These are phyloP conservation scores for Podaxis rugospora DNA, from an alignment of 768 basidiomycete genomes.

Conservation along the genomic window DNA sequence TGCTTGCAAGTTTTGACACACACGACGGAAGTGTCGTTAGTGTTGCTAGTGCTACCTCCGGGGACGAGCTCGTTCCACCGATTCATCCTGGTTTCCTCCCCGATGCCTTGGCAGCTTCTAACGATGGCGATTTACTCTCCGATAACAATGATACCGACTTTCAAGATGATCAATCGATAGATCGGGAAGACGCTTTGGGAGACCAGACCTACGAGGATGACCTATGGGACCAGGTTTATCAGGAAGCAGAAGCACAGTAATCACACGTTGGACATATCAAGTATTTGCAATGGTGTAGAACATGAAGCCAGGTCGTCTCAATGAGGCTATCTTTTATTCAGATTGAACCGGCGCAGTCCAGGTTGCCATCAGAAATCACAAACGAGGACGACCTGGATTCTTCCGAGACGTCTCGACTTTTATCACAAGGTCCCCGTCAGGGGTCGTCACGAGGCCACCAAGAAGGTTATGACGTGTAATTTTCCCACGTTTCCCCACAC, in stretches of 20 bases:
- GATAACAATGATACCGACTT: constrained; percentile 25
- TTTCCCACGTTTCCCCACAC: constrained; percentile 12
- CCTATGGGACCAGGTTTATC: constrained; percentile 29
- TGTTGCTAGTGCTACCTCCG: not conserved
- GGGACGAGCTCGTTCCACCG: not conserved
- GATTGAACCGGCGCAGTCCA: not conserved
- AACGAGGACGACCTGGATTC: not conserved
- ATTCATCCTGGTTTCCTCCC: not conserved
- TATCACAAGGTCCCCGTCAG: constrained; percentile 1
- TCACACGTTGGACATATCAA: not conserved
- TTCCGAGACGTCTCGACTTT: not conserved
- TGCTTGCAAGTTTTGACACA: constrained; percentile 16
- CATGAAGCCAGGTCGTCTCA: no score
- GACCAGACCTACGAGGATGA: constrained; percentile 32
- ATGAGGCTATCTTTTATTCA: no score
- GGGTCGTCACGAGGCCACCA: not conserved
- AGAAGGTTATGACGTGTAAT: not conserved
- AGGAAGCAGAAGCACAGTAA: not conserved
- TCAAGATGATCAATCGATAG: constrained; percentile 36
- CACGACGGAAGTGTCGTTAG: not conserved
- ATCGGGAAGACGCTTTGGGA: constrained; percentile 27
- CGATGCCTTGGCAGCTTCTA: constrained; percentile 13
- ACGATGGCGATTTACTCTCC: constrained; percentile 19
- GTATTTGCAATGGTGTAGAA: no score
- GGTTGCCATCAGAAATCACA: not conserved